A percentile compares a stretch with the other conserved stretches of the same genome.
Evolutionary conservation across 192 early-diverging fungal genomes (phyloP).

Genomic region (Phlyctochytrium planicorne): DNA sequence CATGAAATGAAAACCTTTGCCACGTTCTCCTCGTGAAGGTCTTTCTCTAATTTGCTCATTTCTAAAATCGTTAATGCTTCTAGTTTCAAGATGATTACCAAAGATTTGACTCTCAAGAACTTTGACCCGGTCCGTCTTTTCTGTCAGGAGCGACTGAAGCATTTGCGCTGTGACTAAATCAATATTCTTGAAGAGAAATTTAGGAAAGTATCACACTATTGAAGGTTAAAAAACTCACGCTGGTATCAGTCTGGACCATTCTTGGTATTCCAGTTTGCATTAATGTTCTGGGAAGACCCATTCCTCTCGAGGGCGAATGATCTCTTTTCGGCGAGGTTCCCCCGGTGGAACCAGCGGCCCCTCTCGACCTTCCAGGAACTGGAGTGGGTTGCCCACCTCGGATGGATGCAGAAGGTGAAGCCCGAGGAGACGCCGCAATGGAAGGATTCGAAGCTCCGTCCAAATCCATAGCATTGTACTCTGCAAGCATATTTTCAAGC

Average conservation of each 20-base stretch:
- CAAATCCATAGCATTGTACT: constrained; percentile 10
- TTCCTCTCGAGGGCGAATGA: too few relatives aligned
- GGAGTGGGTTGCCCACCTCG: too few relatives aligned
- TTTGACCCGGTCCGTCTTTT: not conserved
- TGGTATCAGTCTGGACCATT: not conserved
- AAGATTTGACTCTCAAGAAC: not conserved
- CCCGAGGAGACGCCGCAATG: not conserved
- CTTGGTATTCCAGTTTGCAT: too few relatives aligned
- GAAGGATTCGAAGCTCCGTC: not conserved
- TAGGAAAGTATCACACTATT: not conserved
- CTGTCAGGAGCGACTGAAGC: not conserved
- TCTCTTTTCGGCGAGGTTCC: too few relatives aligned
- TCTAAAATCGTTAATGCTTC: too few relatives aligned
- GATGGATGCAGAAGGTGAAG: too few relatives aligned
- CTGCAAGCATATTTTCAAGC: constrained; percentile 7
- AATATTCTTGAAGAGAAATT: not conserved
- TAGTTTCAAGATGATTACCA: not conserved
- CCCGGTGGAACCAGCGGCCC: too few relatives aligned
- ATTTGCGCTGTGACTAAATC: not conserved
- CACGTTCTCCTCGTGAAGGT: too few relatives aligned
- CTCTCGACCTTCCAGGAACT: too few relatives aligned
- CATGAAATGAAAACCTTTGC: too few relatives aligned
- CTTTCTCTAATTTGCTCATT: too few relatives aligned
- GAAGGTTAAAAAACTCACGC: not conserved
- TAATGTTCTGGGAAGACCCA: too few relatives aligned